Percentiles rank a stretch among this genome's conserved stretches.
phyloP scores from a whole-genome alignment of 495 filamentous ascomycete species.

The Xylaria acuta region DNA sequence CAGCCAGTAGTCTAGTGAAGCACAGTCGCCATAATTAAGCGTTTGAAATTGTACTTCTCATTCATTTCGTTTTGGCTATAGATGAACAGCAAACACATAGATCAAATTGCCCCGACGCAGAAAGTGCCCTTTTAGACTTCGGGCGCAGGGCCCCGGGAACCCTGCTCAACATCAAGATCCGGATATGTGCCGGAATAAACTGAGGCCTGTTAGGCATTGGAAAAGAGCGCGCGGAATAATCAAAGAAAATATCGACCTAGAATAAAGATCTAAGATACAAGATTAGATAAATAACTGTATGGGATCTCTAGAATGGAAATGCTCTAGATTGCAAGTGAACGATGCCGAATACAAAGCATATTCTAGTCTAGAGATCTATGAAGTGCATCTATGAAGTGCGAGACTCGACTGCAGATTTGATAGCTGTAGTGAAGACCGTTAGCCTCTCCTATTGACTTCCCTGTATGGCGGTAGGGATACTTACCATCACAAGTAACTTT shows the following conservation, averaged over 20 bases:
- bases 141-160: neutral
- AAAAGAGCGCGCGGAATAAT: neutral
- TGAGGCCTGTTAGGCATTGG: neutral
- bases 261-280: constrained; percentile 30
- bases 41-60: neutral
- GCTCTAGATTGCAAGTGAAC: constrained; percentile 23
- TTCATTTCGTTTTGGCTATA: neutral
- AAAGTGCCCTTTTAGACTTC: neutral
- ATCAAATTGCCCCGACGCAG: neutral
- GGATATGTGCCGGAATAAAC: neutral
- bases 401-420: constrained; percentile 59
- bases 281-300: constrained; percentile 17
- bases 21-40: neutral
- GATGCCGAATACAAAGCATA: constrained; percentile 19
- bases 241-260: constrained; percentile 3
- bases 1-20: neutral
- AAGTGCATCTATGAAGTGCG: constrained; percentile 44
- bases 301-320: constrained; percentile 29
- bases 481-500: constrained; percentile 77
- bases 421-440: constrained; percentile 43
- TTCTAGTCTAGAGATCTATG: constrained; percentile 47
- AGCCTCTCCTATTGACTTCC: constrained; percentile 4
- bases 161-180: neutral
- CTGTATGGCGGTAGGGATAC: constrained; percentile 24
- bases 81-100: neutral